Conservation (phyloP, 108 stramenopile genomes). For the Pseudonitzschia multiseries region DNA sequence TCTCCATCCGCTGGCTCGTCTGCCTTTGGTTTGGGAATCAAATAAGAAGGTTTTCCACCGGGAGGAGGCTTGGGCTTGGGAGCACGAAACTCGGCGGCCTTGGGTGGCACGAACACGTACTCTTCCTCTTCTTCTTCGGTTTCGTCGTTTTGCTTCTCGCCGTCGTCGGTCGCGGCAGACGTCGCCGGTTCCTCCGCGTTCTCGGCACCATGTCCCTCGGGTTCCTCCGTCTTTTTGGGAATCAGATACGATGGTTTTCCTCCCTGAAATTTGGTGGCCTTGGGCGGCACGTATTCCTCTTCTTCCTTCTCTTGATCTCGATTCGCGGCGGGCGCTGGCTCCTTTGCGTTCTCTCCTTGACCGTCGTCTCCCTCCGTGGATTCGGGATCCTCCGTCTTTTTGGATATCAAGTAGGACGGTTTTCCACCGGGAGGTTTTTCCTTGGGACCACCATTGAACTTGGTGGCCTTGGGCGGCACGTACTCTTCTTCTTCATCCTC, state of each 20-base stretch:
- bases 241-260: slow-evolving; percentile 5
- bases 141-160: not conserved
- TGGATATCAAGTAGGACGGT: not conserved
- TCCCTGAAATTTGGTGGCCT: not conserved
- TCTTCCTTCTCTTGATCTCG: not conserved
- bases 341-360: not conserved
- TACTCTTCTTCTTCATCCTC: not conserved
- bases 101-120: not conserved
- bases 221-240: not conserved
- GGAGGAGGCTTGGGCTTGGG: not conserved
- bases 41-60: slow-evolving; percentile 3
- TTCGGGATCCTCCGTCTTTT: not conserved
- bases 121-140: not conserved
- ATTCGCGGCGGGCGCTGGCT: not conserved
- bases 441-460: too few relatives aligned
- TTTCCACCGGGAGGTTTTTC: not conserved
- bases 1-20: not conserved
- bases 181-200: too few relatives aligned
- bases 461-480: not conserved
- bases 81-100: not conserved
- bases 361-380: not conserved
- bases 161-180: too few relatives aligned
- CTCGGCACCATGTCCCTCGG: not conserved
- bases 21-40: not conserved
- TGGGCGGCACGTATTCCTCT: not conserved